These are phyloP conservation scores for Ascomycota sp. DNA, from an alignment of 2,329 filamentous ascomycete species.

Conservation along the genomic window DNA sequence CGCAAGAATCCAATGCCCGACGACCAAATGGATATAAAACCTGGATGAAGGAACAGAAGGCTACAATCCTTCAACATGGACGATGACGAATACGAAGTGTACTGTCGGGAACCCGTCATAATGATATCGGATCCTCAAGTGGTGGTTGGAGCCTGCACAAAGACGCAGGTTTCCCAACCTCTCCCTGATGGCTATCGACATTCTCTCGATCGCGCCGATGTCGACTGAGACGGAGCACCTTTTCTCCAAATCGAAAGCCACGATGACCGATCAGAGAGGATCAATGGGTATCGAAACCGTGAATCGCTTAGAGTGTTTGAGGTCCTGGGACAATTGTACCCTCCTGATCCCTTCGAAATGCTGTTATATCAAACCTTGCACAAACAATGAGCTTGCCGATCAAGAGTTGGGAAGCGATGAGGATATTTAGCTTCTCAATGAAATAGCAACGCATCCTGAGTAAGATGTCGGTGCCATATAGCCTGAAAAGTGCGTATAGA, in stretches of 20 bases:
- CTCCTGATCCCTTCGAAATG: not conserved
- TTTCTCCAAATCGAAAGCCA: conserved; percentile 1
- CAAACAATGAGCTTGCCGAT: no score
- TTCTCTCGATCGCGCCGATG: conserved; percentile 1
- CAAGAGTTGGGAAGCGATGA: no score
- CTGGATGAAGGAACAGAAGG: conserved; percentile 2
- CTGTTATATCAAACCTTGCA: not conserved
- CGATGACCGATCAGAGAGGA: conserved; percentile 1
- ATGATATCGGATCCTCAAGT: conserved; percentile 1
- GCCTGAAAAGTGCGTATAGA: not conserved
- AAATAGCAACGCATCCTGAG: not conserved
- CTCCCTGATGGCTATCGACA: conserved; percentile 2
- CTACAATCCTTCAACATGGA: conserved; percentile 1
- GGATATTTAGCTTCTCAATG: no score
- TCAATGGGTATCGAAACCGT: conserved; percentile 1
- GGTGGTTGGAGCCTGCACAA: conserved; percentile 1
- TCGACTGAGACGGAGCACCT: conserved; percentile 1
- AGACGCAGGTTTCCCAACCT: conserved; percentile 1
- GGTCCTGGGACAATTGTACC: conserved; percentile 1
- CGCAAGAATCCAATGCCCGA: not conserved
- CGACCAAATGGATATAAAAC: conserved; percentile 2
- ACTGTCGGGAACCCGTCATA: conserved; percentile 1
- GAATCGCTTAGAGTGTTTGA: conserved; percentile 1
- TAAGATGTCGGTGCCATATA: not conserved
- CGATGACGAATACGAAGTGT: conserved; percentile 2